Percentiles rank a stretch among this genome's conserved stretches.
phyloP scores from a whole-genome alignment of 345 rosid species.

The Citrus trifoliata region DNA sequence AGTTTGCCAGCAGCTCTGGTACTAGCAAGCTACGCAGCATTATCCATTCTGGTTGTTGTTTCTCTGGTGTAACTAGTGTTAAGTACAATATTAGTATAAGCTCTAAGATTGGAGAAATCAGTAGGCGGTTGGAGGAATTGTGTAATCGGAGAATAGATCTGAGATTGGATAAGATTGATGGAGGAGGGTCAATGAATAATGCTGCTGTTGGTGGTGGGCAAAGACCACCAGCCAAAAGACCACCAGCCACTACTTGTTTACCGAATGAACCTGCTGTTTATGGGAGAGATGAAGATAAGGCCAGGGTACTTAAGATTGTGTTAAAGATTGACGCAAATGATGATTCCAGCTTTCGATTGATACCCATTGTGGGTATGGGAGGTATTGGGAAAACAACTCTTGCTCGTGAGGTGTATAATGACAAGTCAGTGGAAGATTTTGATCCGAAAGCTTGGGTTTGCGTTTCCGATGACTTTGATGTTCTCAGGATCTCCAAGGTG shows the following conservation, averaged over 20 bases:
- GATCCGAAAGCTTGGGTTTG: slow-evolving; percentile 17
- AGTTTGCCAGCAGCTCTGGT: neutral
- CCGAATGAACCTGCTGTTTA: neutral
- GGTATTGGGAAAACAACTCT: slow-evolving; percentile 24
- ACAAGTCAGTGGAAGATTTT: slow-evolving; percentile 1
- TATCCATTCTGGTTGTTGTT: neutral
- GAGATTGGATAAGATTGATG: neutral
- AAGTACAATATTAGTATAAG: neutral
- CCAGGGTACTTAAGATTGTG: neutral
- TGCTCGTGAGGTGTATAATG: slow-evolving; percentile 12
- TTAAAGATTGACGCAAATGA: neutral
- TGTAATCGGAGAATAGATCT: neutral
- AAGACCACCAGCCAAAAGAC: neutral
- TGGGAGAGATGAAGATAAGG: neutral
- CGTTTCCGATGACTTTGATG: slow-evolving; percentile 16
- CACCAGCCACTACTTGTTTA: neutral
- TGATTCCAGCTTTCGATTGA: neutral
- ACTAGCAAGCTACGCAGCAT: neutral
- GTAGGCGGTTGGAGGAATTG: neutral
- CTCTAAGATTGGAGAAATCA: neutral
- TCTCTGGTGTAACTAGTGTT: neutral
- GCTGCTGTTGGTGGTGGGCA: too few species aligned
- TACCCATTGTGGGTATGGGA: slow-evolving; percentile 20
- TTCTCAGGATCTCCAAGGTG: slow-evolving; percentile 3
- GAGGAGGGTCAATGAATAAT: neutral